Evolutionary conservation across 2,329 filamentous ascomycete species (phyloP).

Genomic region (Colletotrichum agaves): DNA sequence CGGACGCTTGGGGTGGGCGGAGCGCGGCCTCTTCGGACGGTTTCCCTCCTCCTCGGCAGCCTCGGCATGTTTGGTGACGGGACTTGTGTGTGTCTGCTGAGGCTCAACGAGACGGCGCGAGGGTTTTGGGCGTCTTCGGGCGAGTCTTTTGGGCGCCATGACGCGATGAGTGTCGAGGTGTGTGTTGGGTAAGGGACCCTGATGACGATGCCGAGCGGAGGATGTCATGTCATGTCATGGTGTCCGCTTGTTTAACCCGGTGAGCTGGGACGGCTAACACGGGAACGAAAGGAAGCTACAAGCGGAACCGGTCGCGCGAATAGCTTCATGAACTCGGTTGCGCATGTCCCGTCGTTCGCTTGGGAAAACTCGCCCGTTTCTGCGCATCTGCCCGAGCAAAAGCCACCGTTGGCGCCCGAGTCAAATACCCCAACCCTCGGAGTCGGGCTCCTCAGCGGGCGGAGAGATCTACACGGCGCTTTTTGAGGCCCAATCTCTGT

Average conservation of each 20-base stretch:
- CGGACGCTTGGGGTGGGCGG: neutral
- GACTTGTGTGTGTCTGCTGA: neutral
- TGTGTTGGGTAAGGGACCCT: neutral
- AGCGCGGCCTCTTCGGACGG: neutral
- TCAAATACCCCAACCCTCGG: constrained; percentile 14
- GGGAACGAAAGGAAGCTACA: neutral
- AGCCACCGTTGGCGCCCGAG: constrained; percentile 4
- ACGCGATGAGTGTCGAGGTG: neutral
- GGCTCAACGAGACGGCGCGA: constrained; percentile 4
- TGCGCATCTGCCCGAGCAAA: neutral
- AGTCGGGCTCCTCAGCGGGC: neutral
- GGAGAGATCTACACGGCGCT: neutral
- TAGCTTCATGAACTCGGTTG: constrained; percentile 9
- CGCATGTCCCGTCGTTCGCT: neutral
- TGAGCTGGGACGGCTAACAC: neutral
- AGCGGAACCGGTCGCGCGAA: constrained; percentile 7
- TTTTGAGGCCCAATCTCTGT: neutral
- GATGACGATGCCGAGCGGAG: neutral
- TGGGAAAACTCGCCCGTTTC: neutral
- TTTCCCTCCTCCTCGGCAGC: neutral
- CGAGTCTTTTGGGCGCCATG: neutral
- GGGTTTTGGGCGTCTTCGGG: neutral
- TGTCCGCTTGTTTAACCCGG: neutral
- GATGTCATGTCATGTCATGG: neutral
- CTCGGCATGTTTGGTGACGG: constrained; percentile 1